Base-by-base conservation (phyloP, 768 basidiomycete genomes). In the Pholiota conissans region DNA sequence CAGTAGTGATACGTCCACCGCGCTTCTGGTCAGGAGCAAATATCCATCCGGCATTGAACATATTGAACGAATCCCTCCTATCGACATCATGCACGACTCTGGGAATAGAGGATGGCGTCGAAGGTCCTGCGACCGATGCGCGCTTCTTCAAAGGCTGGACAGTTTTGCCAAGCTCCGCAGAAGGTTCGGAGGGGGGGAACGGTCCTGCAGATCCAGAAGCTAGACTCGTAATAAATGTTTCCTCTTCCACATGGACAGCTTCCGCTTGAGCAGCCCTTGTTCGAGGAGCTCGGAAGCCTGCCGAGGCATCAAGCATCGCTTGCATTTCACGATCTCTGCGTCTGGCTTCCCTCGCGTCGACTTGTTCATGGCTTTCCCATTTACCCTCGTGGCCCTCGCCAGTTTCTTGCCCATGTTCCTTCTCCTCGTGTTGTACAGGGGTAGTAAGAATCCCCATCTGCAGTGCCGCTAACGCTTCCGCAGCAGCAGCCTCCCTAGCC, bases 41-140 rank as follows among this genome's bases (percentile, higher is more conserved):
- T 7, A 96, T 91, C 93, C 93, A 95, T 0, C 94, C 94, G 22
- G 79, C 76, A 57, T 97, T 88, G 73, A 96, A 96, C 73, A 87
- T 72, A 66, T 77, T 82, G 77, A 96, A 97, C 18, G 87, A 87
- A 40, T 82, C 82, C 54, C 83, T 81, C 40, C 82, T 79, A 66
- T 89, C 89, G 29, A 95, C 84, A 39, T 85, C 77, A n/a, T 85
- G 80, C 2, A 92, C 86, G 53, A 90, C 73, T 24, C 81, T 78
- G 3, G 87, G 82, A 2, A 78, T 67, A 1, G 77, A 76, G 13
- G 76, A 61, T 39, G 63, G 67, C 6, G 57, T 62, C 18, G 59
- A 56, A 34, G 63, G 57, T 13, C 59, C 29, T 32, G 45, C 56
- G n/a, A 63, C 67, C 61, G 61, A 58, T n/a, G 61, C 62, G 16